Evolutionary conservation across 148 eudicot species (phyloP).

Genomic region (Bassia scoparia): DNA sequence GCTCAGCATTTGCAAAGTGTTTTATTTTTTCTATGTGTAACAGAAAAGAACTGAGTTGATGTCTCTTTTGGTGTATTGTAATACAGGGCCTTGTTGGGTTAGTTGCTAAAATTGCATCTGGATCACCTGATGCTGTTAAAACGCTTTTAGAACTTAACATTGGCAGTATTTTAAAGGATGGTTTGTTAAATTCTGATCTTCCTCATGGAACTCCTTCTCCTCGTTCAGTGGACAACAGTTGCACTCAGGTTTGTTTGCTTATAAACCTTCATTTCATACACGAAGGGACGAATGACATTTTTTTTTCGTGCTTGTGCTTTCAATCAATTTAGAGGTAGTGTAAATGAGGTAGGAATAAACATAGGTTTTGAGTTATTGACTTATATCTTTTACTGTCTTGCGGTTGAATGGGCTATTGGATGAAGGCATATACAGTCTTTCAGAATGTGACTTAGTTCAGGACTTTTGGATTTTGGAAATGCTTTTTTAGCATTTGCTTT

Average conservation of each 20-base stretch:
- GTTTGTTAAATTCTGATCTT: constrained; percentile 50
- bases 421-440: too few relatives aligned
- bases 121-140: constrained; percentile 67
- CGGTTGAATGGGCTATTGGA: too few relatives aligned
- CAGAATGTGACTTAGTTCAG: too few relatives aligned
- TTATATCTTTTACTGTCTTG: too few relatives aligned
- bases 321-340: too few relatives aligned
- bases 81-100: constrained; percentile 72
- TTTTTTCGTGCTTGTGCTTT: not conserved
- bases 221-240: constrained; percentile 49
- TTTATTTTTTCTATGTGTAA: not conserved
- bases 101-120: constrained; percentile 75
- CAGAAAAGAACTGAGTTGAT: not conserved
- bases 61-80: not conserved
- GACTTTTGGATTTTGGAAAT: too few relatives aligned
- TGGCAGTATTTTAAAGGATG: constrained; percentile 59
- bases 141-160: constrained; percentile 71
- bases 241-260: constrained; percentile 53
- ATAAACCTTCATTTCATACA: not conserved
- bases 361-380: too few relatives aligned
- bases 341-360: too few relatives aligned
- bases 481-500: too few relatives aligned
- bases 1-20: not conserved
- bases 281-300: not conserved
- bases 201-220: constrained; percentile 55